Conservation (phyloP, 768 basidiomycete species). For the Gautieria morchelliformis region DNA sequence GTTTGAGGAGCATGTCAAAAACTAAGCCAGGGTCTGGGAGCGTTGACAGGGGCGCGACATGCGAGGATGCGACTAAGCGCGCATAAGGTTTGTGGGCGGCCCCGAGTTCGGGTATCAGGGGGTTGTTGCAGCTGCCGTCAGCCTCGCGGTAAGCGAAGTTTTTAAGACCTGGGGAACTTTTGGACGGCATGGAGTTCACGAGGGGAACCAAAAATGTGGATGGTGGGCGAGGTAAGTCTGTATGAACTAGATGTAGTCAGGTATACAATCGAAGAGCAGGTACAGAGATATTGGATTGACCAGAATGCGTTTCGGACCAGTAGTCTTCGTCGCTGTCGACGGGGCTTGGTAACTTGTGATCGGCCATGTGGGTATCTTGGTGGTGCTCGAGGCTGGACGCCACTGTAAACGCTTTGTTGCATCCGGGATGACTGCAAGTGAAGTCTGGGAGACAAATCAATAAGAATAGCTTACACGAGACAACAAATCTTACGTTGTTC, state of each 20-base stretch:
- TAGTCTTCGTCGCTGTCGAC: too few species aligned
- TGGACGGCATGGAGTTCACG: constrained; percentile 34
- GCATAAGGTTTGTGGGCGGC: constrained; percentile 34
- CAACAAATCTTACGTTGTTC: too few species aligned
- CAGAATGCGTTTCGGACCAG: too few species aligned
- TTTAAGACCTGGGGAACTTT: background rate
- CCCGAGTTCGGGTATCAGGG: constrained; percentile 23
- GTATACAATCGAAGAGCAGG: background rate
- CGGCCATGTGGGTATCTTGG: too few species aligned
- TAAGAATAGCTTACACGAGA: too few species aligned
- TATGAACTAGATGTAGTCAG: constrained; percentile 43
- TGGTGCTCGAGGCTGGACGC: too few species aligned
- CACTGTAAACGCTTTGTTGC: too few species aligned
- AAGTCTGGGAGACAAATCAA: too few species aligned
- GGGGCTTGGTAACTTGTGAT: too few species aligned
- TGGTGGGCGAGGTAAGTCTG: constrained; percentile 73
- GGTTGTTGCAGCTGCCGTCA: constrained; percentile 30
- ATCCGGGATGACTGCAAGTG: too few species aligned
- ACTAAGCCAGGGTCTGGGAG: constrained; percentile 63
- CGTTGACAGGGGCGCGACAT: constrained; percentile 29
- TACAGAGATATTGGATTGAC: too few species aligned
- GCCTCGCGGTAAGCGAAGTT: constrained; percentile 18
- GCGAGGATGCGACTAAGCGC: constrained; percentile 30
- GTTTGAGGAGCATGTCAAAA: constrained; percentile 57
- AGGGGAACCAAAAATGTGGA: constrained; percentile 34